Percentiles rank a stretch among this genome's conserved stretches.
These are phyloP conservation scores for Chloris gayana DNA, from an alignment of 176 grass and related monocot species.

Conservation along the genomic window DNA sequence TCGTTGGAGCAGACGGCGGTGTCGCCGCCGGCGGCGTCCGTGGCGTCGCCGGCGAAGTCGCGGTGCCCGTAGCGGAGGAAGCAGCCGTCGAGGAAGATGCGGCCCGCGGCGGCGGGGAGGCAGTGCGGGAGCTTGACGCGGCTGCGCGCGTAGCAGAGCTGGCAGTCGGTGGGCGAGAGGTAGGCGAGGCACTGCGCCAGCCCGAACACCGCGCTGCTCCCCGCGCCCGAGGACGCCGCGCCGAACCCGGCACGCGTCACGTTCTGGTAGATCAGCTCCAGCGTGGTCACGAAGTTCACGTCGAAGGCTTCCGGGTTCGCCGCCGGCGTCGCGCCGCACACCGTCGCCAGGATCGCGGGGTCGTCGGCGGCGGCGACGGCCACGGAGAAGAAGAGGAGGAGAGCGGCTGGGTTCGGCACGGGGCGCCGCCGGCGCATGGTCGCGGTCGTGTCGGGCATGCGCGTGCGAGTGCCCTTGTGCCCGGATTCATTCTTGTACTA, in stretches of 20 bases:
- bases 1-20: constrained; percentile 56
- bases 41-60: constrained; percentile 44
- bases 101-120: constrained; percentile 53
- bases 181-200: constrained; percentile 78
- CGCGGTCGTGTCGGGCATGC: background rate
- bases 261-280: constrained; percentile 71
- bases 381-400: constrained; percentile 24
- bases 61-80: constrained; percentile 63
- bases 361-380: background rate
- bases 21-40: constrained; percentile 58
- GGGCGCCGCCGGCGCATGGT: background rate
- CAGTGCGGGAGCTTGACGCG: constrained; percentile 75
- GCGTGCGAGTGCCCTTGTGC: background rate
- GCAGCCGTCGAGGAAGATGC: constrained; percentile 82
- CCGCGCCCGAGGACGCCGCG: constrained; percentile 36
- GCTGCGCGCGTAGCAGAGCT: constrained; percentile 79
- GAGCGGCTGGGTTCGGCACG: background rate
- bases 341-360: constrained; percentile 48
- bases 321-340: constrained; percentile 42
- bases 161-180: constrained; percentile 65
- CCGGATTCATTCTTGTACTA: background rate
- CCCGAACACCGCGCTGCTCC: constrained; percentile 42
- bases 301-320: constrained; percentile 49
- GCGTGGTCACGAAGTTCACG: constrained; percentile 62
- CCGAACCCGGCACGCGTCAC: constrained; percentile 61